These are phyloP conservation scores for Cordyceps pruinosa DNA, from an alignment of 2,329 filamentous ascomycete species.

Conservation along the genomic window DNA sequence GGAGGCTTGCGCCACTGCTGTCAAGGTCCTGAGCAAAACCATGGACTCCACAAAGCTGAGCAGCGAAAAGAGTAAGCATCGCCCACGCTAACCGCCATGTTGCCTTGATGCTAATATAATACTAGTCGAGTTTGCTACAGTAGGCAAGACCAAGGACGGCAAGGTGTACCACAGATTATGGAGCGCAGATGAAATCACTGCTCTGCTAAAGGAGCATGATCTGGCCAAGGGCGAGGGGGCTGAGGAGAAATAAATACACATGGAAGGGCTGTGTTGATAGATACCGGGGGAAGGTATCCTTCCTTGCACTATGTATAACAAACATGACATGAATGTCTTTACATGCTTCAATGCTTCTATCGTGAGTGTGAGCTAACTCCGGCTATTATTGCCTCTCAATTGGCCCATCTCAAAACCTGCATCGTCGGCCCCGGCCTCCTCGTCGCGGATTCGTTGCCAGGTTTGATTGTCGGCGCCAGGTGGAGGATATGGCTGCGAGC, in stretches of 20 bases:
- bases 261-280: conserved; percentile 7
- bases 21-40: conserved; percentile 99
- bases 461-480: conserved; percentile 31
- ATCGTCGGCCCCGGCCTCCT: conserved; percentile 41
- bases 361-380: neutral
- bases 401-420: conserved; percentile 32
- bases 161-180: conserved; percentile 98
- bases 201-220: conserved; percentile 89
- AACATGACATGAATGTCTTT: conserved; percentile 8
- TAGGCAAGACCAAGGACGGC: conserved; percentile 88
- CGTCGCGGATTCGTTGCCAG: conserved; percentile 44
- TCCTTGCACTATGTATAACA: conserved; percentile 13
- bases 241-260: conserved; percentile 51
- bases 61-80: conserved; percentile 86
- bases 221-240: conserved; percentile 77
- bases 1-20: conserved; percentile 93
- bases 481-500: conserved; percentile 50
- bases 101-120: conserved; percentile 15
- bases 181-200: conserved; percentile 93
- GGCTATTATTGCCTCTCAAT: neutral
- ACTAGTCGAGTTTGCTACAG: conserved; percentile 93
- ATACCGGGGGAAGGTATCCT: neutral
- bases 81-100: neutral
- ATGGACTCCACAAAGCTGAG: conserved; percentile 99
- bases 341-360: neutral